Evolutionary conservation across 305 asterid genomes (phyloP), one percentile per base, ranked within the genome.

Genomic region (Caryopteris hybrid): DNA sequence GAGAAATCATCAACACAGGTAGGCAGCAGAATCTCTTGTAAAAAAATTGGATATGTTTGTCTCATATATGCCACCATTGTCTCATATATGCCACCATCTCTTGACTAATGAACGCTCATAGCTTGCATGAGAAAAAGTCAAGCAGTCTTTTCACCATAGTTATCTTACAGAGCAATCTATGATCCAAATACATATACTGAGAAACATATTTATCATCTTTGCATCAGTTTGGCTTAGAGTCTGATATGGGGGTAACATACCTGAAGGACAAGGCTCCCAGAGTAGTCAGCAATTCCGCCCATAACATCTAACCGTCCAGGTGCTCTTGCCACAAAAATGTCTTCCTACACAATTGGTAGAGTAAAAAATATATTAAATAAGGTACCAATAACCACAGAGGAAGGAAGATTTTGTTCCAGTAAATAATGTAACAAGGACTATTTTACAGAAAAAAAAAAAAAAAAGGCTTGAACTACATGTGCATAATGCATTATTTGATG

Each of bases 201-300:
- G 1, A 1, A 61, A 41, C 4, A 34, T 48, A 29, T 6, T 50
- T 70, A 18, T 17, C 38, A 16, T 17, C 39, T 48, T 23, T 43
- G 34, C 27, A 4, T 45, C 10, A 38, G 12, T 38, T 38, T 38
- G 13, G 43, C 13, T 34, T 34, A 6, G 38, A 4, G 6, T 34
- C 41, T 6, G 41, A 34, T 34, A 34, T 18, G 25, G 59, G 50
- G 31, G 22, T 61, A 61, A 54, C 68, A 2, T 71, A 95, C 99
- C 98, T 95, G 99, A 74, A 95, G 84, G 48, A 95, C 99, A 73
- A 95, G 97, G 83, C 99, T 89, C 65, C 99, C 99, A 39, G 99
- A 95, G 79, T 95, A 95, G 82, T 95, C 99, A 20, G 98, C 99
- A 74, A 95, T 92, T 73, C 99, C 99, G 61, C 99, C 99, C 96